Evolutionary conservation across 2,329 filamentous ascomycete species (phyloP).

Genomic region (Pseudogymnoascus sp.): DNA sequence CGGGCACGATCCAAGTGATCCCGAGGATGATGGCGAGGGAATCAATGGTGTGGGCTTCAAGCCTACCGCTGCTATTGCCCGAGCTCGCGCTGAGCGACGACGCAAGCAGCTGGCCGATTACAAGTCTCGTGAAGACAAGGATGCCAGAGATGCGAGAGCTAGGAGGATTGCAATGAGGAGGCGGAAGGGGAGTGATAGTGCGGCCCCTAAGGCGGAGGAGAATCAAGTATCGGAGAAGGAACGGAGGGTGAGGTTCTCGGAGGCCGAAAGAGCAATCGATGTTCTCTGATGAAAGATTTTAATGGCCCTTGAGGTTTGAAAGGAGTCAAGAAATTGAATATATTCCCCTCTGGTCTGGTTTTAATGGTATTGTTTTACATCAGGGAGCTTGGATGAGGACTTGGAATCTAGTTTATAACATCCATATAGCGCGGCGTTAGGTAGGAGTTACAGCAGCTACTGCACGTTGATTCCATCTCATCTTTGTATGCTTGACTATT

Average conservation of each 20-base stretch:
- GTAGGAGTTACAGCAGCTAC: background rate
- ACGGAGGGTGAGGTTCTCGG: constrained; percentile 26
- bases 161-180: constrained; percentile 45
- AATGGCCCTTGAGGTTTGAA: background rate
- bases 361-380: background rate
- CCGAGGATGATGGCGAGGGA: constrained; percentile 58
- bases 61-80: constrained; percentile 53
- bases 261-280: constrained; percentile 14
- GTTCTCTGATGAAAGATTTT: background rate
- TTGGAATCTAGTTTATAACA: background rate
- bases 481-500: background rate
- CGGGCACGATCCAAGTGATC: constrained; percentile 54
- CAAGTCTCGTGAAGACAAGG: constrained; percentile 50
- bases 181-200: constrained; percentile 11
- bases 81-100: constrained; percentile 48
- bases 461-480: background rate
- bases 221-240: constrained; percentile 19
- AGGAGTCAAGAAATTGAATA: background rate
- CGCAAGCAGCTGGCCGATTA: constrained; percentile 56
- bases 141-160: constrained; percentile 52
- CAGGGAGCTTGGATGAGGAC: background rate
- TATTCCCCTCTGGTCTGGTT: background rate
- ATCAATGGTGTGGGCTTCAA: constrained; percentile 62
- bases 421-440: background rate
- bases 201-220: constrained; percentile 9